Evolutionary conservation across 352 stramenopile genomes (phyloP).

Genomic region (Globisporangium iwayamae): DNA sequence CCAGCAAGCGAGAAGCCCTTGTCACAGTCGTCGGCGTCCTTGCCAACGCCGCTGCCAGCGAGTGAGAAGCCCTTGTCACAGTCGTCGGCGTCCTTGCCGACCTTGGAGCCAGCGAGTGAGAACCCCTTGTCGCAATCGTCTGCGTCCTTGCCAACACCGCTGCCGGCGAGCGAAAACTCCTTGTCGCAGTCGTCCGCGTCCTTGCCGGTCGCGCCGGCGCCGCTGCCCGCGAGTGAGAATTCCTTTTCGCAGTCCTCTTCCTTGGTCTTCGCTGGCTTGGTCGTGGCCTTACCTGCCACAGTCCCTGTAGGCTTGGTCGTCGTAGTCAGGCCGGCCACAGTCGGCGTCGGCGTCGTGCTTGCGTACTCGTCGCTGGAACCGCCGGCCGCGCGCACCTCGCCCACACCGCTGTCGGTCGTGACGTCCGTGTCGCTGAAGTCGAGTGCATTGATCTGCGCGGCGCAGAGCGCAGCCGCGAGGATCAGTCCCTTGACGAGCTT

Average conservation of each 20-base stretch:
- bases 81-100: conserved; percentile 13
- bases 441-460: conserved; percentile 47
- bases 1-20: conserved; percentile 14
- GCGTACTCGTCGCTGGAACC: conserved; percentile 6
- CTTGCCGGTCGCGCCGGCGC: not conserved
- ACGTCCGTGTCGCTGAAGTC: conserved; percentile 32
- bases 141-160: not conserved
- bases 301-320: not conserved
- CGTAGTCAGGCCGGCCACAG: conserved; percentile 3
- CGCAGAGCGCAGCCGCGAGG: conserved; percentile 50
- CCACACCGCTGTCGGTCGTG: conserved; percentile 12
- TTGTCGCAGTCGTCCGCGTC: conserved; percentile 24
- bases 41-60: conserved; percentile 1
- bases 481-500: conserved; percentile 47
- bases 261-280: not conserved
- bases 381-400: conserved; percentile 22
- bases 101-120: conserved; percentile 8
- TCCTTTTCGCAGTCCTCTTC: conserved; percentile 32
- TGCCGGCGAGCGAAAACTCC: conserved; percentile 11
- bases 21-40: conserved; percentile 13
- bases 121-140: conserved; percentile 25
- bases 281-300: not conserved
- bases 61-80: conserved; percentile 15
- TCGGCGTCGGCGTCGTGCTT: conserved; percentile 12
- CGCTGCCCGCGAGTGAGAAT: conserved; percentile 29